A percentile compares a stretch with the other conserved stretches of the same genome.
These are phyloP conservation scores for Cytospora mali DNA, from an alignment of 2,329 filamentous ascomycete species.

Conservation along the genomic window DNA sequence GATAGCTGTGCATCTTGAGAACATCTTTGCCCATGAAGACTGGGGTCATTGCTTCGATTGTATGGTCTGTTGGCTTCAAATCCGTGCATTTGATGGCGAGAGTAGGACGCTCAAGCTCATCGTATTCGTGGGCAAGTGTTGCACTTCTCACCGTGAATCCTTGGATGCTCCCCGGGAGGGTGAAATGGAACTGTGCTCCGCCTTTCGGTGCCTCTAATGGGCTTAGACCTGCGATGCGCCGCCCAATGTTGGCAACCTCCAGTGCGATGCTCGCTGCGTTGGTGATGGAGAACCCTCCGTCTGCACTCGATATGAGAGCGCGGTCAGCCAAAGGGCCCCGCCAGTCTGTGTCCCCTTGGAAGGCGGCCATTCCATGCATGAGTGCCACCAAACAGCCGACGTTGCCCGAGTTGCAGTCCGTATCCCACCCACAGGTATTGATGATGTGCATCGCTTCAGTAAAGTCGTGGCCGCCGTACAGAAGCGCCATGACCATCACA, in stretches of 20 bases:
- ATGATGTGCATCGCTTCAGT: constrained; percentile 41
- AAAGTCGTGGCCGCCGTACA: constrained; percentile 38
- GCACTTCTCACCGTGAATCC: constrained; percentile 33
- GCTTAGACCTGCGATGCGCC: constrained; percentile 31
- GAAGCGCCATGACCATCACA: constrained; percentile 39
- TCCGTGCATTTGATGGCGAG: constrained; percentile 13
- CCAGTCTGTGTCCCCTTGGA: constrained; percentile 38
- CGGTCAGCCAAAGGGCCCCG: constrained; percentile 40
- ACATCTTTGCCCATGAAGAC: constrained; percentile 34
- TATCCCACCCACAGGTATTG: constrained; percentile 43
- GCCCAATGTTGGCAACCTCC: constrained; percentile 37
- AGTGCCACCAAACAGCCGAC: constrained; percentile 41
- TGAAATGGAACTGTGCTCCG: constrained; percentile 43
- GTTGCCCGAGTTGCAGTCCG: constrained; percentile 44
- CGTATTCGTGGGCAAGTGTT: constrained; percentile 2
- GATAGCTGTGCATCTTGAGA: constrained; percentile 31
- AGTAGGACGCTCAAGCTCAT: constrained; percentile 12
- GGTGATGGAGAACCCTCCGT: constrained; percentile 42
- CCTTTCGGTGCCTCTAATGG: constrained; percentile 34
- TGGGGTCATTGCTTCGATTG: constrained; percentile 32
- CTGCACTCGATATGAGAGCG: constrained; percentile 40
- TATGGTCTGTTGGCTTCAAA: constrained; percentile 7
- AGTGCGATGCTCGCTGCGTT: constrained; percentile 39
- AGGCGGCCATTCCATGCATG: constrained; percentile 38
- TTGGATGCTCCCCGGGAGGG: constrained; percentile 41